Evolutionary conservation across 768 basidiomycete species (phyloP), one percentile per base, ranked within the genome.

Genomic region (Favolaschia claudopus): DNA sequence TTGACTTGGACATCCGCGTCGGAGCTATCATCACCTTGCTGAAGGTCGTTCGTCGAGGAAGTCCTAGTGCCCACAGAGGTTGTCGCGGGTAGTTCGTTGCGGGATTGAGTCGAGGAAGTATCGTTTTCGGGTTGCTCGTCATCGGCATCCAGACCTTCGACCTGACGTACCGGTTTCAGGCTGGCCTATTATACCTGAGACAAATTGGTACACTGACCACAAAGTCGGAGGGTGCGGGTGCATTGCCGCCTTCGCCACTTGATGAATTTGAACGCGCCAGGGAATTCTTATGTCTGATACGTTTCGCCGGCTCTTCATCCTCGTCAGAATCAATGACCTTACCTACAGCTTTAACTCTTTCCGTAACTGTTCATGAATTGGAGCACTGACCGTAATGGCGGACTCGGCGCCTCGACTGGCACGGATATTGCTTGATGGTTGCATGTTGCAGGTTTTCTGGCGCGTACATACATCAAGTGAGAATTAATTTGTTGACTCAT

Each of bases 291-390:
- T 32, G 13, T 42, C 33, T 37, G 36, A 22, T 10, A 9, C 13
- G 14, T 9, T 14, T 25, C 22, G 19, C 19, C 19, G 13, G 39
- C 7, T 50, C 33, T 7, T 27, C 25, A 31, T 55, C 47, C 2
- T 44, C 55, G 9, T 57, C 55, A 7, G 39, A 44, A 29, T 57
- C 55, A 22, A 40, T 1, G 32, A 57, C 15, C 55, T 57, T 28
- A 28, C n/a, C n/a, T n/a, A 28, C 8, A 14, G 27, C 27, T 17
- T 20, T 9, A 4, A 48, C 33, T 3, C n/a, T 20, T 27, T 38
- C 24, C 31, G 39, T 3, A 24, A 2, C 19, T 6, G 7, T 2
- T 4, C 3, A 2, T n/a, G 32, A 7, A 32, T 4, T 20, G 25
- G 22, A 12, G 33, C 40, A 31, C 27, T 33, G 15, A 42, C 39